Evolutionary conservation across 768 basidiomycete species (phyloP).

Genomic region (Leccinum variicolor): DNA sequence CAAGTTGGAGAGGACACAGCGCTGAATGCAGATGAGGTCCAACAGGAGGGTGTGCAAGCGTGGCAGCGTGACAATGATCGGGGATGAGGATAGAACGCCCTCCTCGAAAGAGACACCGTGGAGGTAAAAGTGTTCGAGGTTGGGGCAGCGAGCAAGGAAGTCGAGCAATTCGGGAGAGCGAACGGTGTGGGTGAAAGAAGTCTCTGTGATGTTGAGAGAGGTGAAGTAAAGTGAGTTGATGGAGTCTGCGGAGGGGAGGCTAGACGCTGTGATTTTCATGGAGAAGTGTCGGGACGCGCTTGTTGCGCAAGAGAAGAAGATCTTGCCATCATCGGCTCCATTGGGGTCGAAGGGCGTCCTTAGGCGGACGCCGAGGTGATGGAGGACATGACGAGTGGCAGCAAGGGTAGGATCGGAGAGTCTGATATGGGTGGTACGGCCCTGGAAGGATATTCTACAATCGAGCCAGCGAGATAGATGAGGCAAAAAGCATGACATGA

Average conservation of each 20-base stretch:
- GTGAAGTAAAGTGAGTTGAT: constrained; percentile 54
- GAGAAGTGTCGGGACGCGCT: constrained; percentile 36
- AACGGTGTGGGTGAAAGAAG: constrained; percentile 35
- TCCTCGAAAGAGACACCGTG: constrained; percentile 52
- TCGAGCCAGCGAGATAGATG: constrained; percentile 56
- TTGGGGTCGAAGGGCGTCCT: constrained; percentile 22
- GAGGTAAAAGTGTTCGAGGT: constrained; percentile 56
- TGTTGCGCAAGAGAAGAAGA: constrained; percentile 33
- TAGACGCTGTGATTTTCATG: constrained; percentile 48
- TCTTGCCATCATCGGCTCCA: constrained; percentile 16
- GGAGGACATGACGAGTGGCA: constrained; percentile 20
- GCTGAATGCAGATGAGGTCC: constrained; percentile 57
- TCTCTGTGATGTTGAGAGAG: constrained; percentile 55
- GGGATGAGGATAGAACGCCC: constrained; percentile 22
- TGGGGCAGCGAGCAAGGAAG: constrained; percentile 60
- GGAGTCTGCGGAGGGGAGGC: constrained; percentile 44
- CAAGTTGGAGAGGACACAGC: constrained; percentile 63
- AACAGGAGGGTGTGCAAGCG: constrained; percentile 56
- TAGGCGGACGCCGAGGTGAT: constrained; percentile 28
- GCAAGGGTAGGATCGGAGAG: constrained; percentile 22
- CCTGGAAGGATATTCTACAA: constrained; percentile 43
- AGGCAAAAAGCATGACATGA: constrained; percentile 61
- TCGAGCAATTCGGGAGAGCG: constrained; percentile 50
- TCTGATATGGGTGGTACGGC: constrained; percentile 26
- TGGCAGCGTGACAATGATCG: constrained; percentile 51